Evolutionary conservation across 495 filamentous ascomycete species (phyloP).

Genomic region (Penicillium crystallinum): DNA sequence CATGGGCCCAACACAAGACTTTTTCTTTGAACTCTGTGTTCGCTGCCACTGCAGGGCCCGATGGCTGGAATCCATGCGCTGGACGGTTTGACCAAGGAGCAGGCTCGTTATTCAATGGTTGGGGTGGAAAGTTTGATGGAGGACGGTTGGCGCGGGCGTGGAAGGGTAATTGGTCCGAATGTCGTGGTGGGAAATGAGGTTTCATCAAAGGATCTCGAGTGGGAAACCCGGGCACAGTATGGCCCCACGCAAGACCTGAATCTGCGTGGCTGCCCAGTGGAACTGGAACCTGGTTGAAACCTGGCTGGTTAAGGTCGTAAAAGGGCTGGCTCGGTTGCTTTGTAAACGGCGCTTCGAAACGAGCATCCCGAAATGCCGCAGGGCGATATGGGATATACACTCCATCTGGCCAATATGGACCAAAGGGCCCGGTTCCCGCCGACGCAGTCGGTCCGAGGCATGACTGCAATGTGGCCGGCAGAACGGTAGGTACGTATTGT

Average conservation of each 20-base stretch:
- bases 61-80: slow-evolving; percentile 18
- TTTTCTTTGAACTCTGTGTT: slow-evolving; percentile 73
- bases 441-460: slow-evolving; percentile 66
- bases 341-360: slow-evolving; percentile 34
- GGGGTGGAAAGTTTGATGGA: slow-evolving; percentile 9
- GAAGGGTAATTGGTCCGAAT: slow-evolving; percentile 39
- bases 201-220: slow-evolving; percentile 29
- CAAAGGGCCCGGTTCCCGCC: slow-evolving; percentile 65
- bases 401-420: slow-evolving; percentile 75
- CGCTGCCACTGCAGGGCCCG: slow-evolving; percentile 19
- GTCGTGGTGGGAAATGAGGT: slow-evolving; percentile 38
- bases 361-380: slow-evolving; percentile 56
- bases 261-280: slow-evolving; percentile 23
- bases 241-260: slow-evolving; percentile 30
- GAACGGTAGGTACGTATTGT: slow-evolving; percentile 57
- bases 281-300: slow-evolving; percentile 25
- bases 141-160: slow-evolving; percentile 27
- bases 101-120: slow-evolving; percentile 12
- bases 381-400: slow-evolving; percentile 70
- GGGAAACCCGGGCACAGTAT: slow-evolving; percentile 21
- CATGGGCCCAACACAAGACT: slow-evolving; percentile 77
- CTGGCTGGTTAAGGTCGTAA: slow-evolving; percentile 27
- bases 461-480: slow-evolving; percentile 68
- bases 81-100: slow-evolving; percentile 24
- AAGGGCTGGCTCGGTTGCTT: slow-evolving; percentile 19